These are phyloP conservation scores for Aeschynomene evenia DNA, from an alignment of 306 rosid species.

Conservation along the genomic window DNA sequence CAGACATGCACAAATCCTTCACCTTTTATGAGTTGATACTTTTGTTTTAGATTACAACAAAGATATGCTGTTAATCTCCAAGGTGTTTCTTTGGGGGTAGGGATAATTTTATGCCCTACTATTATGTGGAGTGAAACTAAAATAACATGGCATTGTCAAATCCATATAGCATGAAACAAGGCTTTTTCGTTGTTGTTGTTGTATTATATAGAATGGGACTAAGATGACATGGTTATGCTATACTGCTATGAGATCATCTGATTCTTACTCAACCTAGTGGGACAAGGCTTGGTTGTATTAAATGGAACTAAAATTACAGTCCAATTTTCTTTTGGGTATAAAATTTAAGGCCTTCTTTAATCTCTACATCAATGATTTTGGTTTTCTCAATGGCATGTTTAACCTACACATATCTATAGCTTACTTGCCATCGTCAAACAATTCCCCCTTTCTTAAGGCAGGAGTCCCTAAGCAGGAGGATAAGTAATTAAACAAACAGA, in stretches of 20 bases:
- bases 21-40: neutral
- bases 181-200: neutral
- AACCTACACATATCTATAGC: neutral
- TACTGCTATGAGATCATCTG: too few relatives aligned
- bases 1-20: neutral
- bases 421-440: neutral
- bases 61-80: too few relatives aligned
- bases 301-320: neutral
- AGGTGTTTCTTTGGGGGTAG: too few relatives aligned
- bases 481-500: neutral
- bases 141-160: neutral
- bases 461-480: slow-evolving; percentile 6
- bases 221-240: too few relatives aligned
- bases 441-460: neutral
- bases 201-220: neutral
- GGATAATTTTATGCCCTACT: too few relatives aligned
- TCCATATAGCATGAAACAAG: neutral
- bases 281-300: neutral
- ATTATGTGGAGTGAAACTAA: too few relatives aligned
- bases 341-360: neutral
- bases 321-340: neutral
- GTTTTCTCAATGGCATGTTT: neutral
- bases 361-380: neutral
- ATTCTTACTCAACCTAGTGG: too few relatives aligned
- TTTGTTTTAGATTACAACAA: too few relatives aligned